phyloP scores from a whole-genome alignment of 2,329 filamentous ascomycete genomes.

The Monascus ruber region DNA sequence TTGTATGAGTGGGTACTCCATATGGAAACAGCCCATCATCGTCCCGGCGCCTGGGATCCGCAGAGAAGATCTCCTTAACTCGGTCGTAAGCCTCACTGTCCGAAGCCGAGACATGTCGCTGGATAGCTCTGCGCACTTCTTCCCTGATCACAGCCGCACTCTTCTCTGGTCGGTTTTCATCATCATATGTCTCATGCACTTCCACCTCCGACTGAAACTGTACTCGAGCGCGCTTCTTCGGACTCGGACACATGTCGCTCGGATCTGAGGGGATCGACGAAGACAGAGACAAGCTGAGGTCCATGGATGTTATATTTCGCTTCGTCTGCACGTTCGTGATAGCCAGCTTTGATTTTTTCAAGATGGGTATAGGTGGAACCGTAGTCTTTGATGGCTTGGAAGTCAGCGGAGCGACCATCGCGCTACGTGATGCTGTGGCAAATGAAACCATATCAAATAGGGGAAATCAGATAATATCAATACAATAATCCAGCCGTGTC shows the following conservation, averaged over 20 bases:
- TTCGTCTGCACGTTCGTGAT: conserved; percentile 18
- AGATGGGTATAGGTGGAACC: conserved; percentile 24
- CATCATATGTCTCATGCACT: conserved; percentile 21
- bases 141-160: conserved; percentile 47
- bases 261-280: conserved; percentile 19
- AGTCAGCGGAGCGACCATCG: conserved; percentile 12
- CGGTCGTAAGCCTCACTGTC: conserved; percentile 48
- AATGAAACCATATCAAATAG: conserved; percentile 22
- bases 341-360: conserved; percentile 23
- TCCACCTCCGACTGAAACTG: conserved; percentile 31
- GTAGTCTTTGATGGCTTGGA: conserved; percentile 17
- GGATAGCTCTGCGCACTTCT: conserved; percentile 48
- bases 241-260: conserved; percentile 15
- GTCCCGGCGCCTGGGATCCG: conserved; percentile 33
- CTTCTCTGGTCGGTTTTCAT: conserved; percentile 38
- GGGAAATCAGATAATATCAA: no score
- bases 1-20: conserved; percentile 40
- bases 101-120: conserved; percentile 38
- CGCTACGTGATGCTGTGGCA: conserved; percentile 16
- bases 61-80: conserved; percentile 42
- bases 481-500: no score
- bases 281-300: conserved; percentile 21
- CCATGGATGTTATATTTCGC: conserved; percentile 26
- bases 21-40: conserved; percentile 19
- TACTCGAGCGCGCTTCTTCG: conserved; percentile 32